phyloP scores from a whole-genome alignment of 139 green algal genomes.

The Marvania coccoides region DNA sequence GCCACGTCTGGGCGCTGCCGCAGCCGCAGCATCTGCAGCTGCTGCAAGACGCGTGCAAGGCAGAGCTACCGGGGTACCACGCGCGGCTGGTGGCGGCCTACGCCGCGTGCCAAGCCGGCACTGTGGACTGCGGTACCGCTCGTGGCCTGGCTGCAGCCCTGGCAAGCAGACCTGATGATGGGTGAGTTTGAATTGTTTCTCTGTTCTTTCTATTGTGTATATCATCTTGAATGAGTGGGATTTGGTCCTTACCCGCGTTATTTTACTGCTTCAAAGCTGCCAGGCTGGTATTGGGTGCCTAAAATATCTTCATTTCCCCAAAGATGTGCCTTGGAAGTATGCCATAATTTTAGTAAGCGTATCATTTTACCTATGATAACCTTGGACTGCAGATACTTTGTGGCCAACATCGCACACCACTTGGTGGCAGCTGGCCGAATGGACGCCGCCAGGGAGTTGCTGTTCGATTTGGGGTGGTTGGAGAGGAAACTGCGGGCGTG shows the following conservation, averaged over 20 bases:
- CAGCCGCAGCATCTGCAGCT: slow-evolving; percentile 15
- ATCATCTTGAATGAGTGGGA: background rate
- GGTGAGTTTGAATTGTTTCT: background rate
- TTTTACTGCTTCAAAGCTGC: too few species aligned
- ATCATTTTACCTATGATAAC: too few species aligned
- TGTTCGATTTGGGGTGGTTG: slow-evolving; percentile 63
- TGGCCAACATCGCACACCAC: slow-evolving; percentile 63
- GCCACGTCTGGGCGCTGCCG: slow-evolving; percentile 35
- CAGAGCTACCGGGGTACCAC: slow-evolving; percentile 15
- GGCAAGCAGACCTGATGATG: slow-evolving; percentile 6
- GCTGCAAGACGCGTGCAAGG: slow-evolving; percentile 32
- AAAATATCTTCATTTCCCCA: too few species aligned
- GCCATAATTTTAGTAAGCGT: too few species aligned
- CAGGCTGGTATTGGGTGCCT: too few species aligned
- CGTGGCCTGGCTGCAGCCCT: background rate
- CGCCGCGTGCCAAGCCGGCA: background rate
- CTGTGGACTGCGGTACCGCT: background rate
- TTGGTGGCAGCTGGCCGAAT: slow-evolving; percentile 36
- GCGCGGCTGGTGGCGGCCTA: slow-evolving; percentile 21
- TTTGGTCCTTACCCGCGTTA: too few species aligned
- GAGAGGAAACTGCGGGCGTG: slow-evolving; percentile 68
- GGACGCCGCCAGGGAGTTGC: slow-evolving; percentile 31
- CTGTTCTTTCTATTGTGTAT: background rate
- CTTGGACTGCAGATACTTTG: too few species aligned
- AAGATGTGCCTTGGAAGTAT: too few species aligned